Evolutionary conservation across 73 alveolate species (phyloP).

Genomic region (Stentor coeruleus): DNA sequence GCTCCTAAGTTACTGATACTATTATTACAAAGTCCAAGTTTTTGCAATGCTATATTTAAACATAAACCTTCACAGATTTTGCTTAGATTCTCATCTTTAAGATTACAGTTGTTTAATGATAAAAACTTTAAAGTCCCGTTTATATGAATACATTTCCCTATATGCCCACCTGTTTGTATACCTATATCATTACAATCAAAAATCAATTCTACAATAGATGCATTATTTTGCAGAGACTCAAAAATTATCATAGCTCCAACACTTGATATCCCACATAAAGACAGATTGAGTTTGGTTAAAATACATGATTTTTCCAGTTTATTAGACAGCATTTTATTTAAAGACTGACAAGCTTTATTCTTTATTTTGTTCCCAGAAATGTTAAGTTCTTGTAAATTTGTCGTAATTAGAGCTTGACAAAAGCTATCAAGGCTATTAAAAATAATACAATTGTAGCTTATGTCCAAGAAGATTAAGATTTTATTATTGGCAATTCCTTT

Average conservation of each 20-base stretch:
- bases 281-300: slow-evolving; percentile 27
- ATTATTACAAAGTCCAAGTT: slow-evolving; percentile 24
- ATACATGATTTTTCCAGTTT: neutral
- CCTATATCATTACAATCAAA: slow-evolving; percentile 7
- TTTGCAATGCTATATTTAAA: slow-evolving; percentile 27
- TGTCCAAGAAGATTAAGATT: slow-evolving; percentile 34
- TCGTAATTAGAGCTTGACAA: neutral
- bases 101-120: neutral
- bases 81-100: slow-evolving; percentile 19
- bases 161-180: neutral
- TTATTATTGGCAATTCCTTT: slow-evolving; percentile 30
- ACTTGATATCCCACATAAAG: slow-evolving; percentile 30
- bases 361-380: slow-evolving; percentile 7
- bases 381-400: neutral
- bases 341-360: neutral
- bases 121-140: slow-evolving; percentile 17
- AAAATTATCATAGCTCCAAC: slow-evolving; percentile 20
- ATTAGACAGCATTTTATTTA: neutral
- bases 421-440: neutral
- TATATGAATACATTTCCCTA: neutral
- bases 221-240: slow-evolving; percentile 2
- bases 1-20: slow-evolving; percentile 33
- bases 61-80: slow-evolving; percentile 26
- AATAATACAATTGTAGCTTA: slow-evolving; percentile 30
- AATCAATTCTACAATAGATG: neutral